phyloP scores from a whole-genome alignment of 1,139 yeast species.

The Kluyveromyces marxianus region DNA sequence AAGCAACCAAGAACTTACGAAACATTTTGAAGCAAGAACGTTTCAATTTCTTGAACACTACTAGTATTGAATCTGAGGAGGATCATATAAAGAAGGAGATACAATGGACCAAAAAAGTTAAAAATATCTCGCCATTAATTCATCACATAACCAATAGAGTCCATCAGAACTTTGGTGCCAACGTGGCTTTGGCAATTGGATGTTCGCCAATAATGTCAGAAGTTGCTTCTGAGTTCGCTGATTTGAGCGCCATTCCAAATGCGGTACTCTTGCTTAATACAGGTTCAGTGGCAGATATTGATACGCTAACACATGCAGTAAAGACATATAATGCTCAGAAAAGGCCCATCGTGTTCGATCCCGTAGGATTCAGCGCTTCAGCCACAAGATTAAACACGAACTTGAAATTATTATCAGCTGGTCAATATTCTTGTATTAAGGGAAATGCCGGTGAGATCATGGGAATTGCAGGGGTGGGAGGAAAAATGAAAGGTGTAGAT shows the following conservation, averaged over 20 bases:
- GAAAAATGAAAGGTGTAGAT: constrained; percentile 72
- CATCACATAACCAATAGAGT: constrained; percentile 89
- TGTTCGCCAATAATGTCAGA: constrained; percentile 95
- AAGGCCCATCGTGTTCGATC: constrained; percentile 72
- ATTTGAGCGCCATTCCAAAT: constrained; percentile 49
- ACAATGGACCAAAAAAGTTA: constrained; percentile 7
- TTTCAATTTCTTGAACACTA: constrained; percentile 12
- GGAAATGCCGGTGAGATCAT: constrained; percentile 84
- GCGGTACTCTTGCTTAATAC: constrained; percentile 62
- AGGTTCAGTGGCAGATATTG: constrained; percentile 56
- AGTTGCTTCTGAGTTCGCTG: constrained; percentile 56
- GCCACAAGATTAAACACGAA: constrained; percentile 45
- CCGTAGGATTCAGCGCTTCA: constrained; percentile 90
- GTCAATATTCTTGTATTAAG: constrained; percentile 65
- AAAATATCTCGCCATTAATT: constrained; percentile 46
- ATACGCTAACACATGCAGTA: constrained; percentile 46
- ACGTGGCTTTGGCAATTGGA: constrained; percentile 78
- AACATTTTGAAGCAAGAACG: constrained; percentile 12
- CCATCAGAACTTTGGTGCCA: constrained; percentile 85
- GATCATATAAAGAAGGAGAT: constrained; percentile 7
- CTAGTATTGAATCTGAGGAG: constrained; percentile 4
- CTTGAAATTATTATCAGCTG: constrained; percentile 43
- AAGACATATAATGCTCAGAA: constrained; percentile 49
- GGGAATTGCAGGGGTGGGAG: constrained; percentile 36
- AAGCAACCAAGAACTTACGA: constrained; percentile 39